Evolutionary conservation across 768 basidiomycete genomes (phyloP).

Genomic region (Lanmaoa rubissima): DNA sequence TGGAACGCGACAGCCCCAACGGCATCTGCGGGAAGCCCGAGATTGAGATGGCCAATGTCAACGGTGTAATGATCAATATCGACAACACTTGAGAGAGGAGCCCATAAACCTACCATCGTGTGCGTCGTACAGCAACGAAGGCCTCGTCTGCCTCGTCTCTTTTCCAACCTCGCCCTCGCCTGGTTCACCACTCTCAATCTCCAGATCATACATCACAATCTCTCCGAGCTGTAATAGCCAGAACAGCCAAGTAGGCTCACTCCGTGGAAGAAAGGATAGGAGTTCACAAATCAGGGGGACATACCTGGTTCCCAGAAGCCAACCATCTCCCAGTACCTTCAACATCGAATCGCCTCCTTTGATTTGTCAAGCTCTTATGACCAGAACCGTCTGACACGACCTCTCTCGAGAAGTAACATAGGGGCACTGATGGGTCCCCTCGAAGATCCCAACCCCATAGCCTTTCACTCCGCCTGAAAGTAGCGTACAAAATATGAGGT

Average conservation of each 20-base stretch:
- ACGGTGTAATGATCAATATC: not conserved
- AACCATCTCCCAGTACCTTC: conserved; percentile 66
- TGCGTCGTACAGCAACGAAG: conserved; percentile 44
- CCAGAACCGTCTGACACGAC: not conserved
- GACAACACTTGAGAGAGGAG: not conserved
- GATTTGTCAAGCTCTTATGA: conserved; percentile 53
- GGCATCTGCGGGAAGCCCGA: conserved; percentile 48
- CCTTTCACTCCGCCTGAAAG: conserved; percentile 59
- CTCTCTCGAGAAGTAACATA: conserved; percentile 34
- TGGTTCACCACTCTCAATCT: not conserved
- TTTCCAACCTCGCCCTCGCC: conserved; percentile 1
- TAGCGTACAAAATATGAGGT: conserved; percentile 74
- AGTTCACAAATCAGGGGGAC: conserved; percentile 11
- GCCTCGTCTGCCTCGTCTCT: conserved; percentile 18
- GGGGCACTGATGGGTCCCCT: conserved; percentile 44
- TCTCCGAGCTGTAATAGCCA: conserved; percentile 47
- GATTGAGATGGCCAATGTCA: not conserved
- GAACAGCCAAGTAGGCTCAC: not conserved
- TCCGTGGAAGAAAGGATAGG: not conserved
- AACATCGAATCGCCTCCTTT: conserved; percentile 75
- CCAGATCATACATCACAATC: conserved; percentile 58
- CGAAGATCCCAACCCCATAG: conserved; percentile 84
- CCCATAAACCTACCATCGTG: conserved; percentile 50
- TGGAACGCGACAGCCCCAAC: conserved; percentile 75
- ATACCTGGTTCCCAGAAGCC: conserved; percentile 65